Evolutionary conservation across 2,329 filamentous ascomycete species (phyloP).

Genomic region (Fusarium secorum): DNA sequence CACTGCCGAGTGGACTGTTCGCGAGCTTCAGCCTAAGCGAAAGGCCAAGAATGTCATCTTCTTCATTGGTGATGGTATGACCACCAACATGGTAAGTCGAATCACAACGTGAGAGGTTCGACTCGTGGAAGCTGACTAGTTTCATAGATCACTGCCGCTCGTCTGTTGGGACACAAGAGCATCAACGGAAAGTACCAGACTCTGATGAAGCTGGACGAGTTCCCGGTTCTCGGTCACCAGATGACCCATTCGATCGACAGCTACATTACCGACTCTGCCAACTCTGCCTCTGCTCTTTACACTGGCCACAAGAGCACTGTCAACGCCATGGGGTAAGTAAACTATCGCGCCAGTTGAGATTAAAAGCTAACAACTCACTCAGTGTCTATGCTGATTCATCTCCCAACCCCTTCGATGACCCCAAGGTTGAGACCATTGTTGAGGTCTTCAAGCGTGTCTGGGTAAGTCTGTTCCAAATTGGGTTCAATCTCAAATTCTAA

Average conservation of each 20-base stretch:
- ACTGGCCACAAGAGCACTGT: slow-evolving; percentile 85
- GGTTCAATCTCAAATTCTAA: slow-evolving; percentile 15
- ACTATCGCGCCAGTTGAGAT: background rate
- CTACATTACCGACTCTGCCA: slow-evolving; percentile 88
- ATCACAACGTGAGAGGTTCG: background rate
- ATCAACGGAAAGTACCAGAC: slow-evolving; percentile 86
- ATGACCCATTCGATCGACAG: slow-evolving; percentile 88
- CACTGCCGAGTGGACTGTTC: slow-evolving; percentile 78
- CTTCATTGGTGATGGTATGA: slow-evolving; percentile 81
- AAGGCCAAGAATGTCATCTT: slow-evolving; percentile 86
- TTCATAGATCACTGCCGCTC: slow-evolving; percentile 72
- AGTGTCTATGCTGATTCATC: slow-evolving; percentile 81
- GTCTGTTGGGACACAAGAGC: slow-evolving; percentile 80
- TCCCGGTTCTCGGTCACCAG: slow-evolving; percentile 85
- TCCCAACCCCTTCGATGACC: slow-evolving; percentile 77
- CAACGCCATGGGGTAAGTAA: slow-evolving; percentile 73
- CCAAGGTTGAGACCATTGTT: slow-evolving; percentile 84
- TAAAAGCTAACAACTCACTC: background rate
- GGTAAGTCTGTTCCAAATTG: slow-evolving; percentile 50
- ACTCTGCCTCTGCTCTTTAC: slow-evolving; percentile 83
- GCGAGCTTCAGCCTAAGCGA: slow-evolving; percentile 72
- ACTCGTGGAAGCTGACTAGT: slow-evolving; percentile 10
- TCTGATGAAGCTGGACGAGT: slow-evolving; percentile 79
- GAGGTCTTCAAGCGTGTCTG: slow-evolving; percentile 77
- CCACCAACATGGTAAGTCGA: slow-evolving; percentile 69